Evolutionary conservation across 805 yeast genomes (phyloP).

Genomic region (Metschnikowia cubensis): DNA sequence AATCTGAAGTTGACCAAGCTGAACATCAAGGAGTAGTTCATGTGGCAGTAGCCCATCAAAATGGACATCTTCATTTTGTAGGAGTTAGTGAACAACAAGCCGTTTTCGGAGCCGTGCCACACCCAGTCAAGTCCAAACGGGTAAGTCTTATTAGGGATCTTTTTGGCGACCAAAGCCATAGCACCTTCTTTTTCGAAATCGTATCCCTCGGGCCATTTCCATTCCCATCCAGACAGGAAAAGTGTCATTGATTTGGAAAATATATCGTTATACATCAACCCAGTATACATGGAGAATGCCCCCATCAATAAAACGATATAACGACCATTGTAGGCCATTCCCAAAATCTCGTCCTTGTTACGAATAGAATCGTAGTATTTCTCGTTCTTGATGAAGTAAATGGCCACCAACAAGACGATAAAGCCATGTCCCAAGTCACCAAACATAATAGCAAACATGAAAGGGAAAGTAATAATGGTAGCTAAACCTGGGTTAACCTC

Average conservation of each 20-base stretch:
- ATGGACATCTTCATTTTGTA: slow-evolving; percentile 76
- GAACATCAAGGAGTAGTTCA: slow-evolving; percentile 66
- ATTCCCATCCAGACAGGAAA: slow-evolving; percentile 69
- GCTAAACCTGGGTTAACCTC: slow-evolving; percentile 77
- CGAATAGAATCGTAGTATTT: slow-evolving; percentile 45
- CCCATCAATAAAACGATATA: slow-evolving; percentile 72
- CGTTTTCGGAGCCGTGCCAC: slow-evolving; percentile 81
- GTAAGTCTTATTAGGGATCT: slow-evolving; percentile 45
- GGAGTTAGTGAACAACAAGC: slow-evolving; percentile 63
- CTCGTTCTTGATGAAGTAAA: slow-evolving; percentile 53
- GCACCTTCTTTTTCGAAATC: slow-evolving; percentile 24
- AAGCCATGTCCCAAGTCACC: slow-evolving; percentile 82
- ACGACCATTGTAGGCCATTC: slow-evolving; percentile 71
- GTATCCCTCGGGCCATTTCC: slow-evolving; percentile 47
- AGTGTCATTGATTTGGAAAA: slow-evolving; percentile 66
- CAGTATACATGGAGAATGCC: slow-evolving; percentile 67
- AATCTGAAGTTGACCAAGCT: slow-evolving; percentile 60
- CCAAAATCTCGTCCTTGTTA: slow-evolving; percentile 69
- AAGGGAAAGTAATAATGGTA: slow-evolving; percentile 71
- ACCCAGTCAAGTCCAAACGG: slow-evolving; percentile 65
- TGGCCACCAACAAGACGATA: slow-evolving; percentile 53
- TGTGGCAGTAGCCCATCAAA: slow-evolving; percentile 70
- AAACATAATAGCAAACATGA: slow-evolving; percentile 81
- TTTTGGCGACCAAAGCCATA: slow-evolving; percentile 41
- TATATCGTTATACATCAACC: slow-evolving; percentile 66